Evolutionary conservation across 1,139 yeast genomes (phyloP).

Genomic region (Blastobotrys raffinosifermentans): DNA sequence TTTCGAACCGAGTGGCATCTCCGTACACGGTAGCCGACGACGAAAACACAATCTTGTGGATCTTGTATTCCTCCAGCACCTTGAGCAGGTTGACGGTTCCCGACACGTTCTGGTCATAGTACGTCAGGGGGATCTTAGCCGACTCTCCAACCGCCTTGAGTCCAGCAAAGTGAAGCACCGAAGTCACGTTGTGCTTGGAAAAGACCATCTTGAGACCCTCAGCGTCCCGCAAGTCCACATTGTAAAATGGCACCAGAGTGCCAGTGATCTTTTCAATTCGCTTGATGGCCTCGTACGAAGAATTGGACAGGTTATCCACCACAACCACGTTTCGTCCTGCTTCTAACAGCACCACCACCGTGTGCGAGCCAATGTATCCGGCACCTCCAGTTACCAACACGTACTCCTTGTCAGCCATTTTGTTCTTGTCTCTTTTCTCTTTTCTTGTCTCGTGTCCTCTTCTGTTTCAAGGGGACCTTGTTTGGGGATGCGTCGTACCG

Average conservation of each 20-base stretch:
- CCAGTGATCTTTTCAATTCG: constrained; percentile 55
- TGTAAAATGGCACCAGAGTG: constrained; percentile 48
- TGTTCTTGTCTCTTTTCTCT: too few relatives aligned
- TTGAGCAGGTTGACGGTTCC: constrained; percentile 60
- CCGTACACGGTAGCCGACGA: constrained; percentile 85
- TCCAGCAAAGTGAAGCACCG: constrained; percentile 82
- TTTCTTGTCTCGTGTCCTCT: too few relatives aligned
- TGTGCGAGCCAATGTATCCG: constrained; percentile 82
- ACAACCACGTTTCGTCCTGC: constrained; percentile 65
- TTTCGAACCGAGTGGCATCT: constrained; percentile 66
- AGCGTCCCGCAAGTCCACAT: constrained; percentile 54
- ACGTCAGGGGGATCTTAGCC: constrained; percentile 61
- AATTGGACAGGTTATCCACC: constrained; percentile 64
- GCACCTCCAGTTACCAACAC: constrained; percentile 84
- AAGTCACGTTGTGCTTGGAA: constrained; percentile 43
- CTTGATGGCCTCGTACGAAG: constrained; percentile 62
- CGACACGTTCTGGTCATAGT: constrained; percentile 62
- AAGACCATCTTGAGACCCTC: constrained; percentile 47
- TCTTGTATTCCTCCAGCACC: constrained; percentile 44
- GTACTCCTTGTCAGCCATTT: constrained; percentile 9
- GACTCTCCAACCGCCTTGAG: constrained; percentile 83
- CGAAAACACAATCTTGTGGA: constrained; percentile 62
- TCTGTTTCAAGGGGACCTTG: too few relatives aligned
- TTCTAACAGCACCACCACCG: constrained; percentile 59
- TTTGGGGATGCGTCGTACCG: too few relatives aligned